Evolutionary conservation across 345 rosid species (phyloP), one percentile per base, ranked within the genome.

Genomic region (Reutealis trisperma): DNA sequence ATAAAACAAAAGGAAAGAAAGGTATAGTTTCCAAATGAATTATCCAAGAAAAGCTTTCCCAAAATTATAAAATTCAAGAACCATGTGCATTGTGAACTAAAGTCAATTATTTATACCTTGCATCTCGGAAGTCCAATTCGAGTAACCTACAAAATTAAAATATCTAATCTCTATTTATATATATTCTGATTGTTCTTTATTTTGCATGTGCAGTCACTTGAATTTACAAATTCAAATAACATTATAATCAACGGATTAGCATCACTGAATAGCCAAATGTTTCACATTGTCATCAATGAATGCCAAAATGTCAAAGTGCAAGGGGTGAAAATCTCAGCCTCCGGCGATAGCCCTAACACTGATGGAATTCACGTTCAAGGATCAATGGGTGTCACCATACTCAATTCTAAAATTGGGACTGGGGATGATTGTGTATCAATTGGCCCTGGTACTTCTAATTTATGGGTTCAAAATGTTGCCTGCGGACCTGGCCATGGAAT

Each of bases 401-500:
- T 84, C 42, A 83, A 84, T 84, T 78, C 96, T 19, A 89, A 25
- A 84, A 91, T 94, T 8, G 85, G 81, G 24, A 94, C 97, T 0
- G 98, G 98, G 0, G 97, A 94, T 19, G 98, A 94, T 42, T 92
- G 98, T 70, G 75, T 94, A 79, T 94, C 98, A 1, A 79, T 94
- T 4, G 97, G 97, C 34, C 92, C 96, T 8, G 97, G 96, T 15
- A 78, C 92, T 52, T 67, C 69, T 0, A 59, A 78, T 67, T 58
- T 88, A 30, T 73, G 82, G 89, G 84, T 94, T 19, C 83, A 90
- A 72, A 87, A 85, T 49, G 71, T 92, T 10, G 72, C 78, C 18
- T 94, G 98, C 27, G 96, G 98, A 30, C 98, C 97, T 0, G 98
- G 98, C 8, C 90, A 88, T 41, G 90, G 90, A n/a, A 82, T 88